Evolutionary conservation across 2,329 filamentous ascomycete genomes (phyloP).

Genomic region (Colletotrichum sp.): DNA sequence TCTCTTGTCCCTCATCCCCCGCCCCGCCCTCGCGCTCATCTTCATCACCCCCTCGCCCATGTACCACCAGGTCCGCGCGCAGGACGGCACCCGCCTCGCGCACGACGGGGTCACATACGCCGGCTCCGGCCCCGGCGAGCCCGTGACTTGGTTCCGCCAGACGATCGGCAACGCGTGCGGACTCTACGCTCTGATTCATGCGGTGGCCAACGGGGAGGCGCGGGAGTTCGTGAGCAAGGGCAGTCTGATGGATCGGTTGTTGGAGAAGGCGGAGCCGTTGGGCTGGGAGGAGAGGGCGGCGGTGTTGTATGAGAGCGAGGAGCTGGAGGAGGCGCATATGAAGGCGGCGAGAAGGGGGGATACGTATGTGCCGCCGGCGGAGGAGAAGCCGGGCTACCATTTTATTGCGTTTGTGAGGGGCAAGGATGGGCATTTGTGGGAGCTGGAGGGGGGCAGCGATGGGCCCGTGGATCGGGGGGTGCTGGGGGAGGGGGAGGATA

Average conservation of each 20-base stretch:
- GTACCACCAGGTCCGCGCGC: slow-evolving; percentile 50
- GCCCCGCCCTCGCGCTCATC: slow-evolving; percentile 77
- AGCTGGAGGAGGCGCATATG: slow-evolving; percentile 76
- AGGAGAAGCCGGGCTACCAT: slow-evolving; percentile 71
- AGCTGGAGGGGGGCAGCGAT: slow-evolving; percentile 77
- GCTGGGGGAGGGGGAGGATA: slow-evolving; percentile 61
- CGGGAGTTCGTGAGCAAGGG: slow-evolving; percentile 55
- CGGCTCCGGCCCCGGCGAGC: slow-evolving; percentile 50
- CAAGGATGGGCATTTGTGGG: slow-evolving; percentile 71
- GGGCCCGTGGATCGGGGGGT: slow-evolving; percentile 73
- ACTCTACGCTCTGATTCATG: slow-evolving; percentile 78
- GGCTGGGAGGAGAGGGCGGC: slow-evolving; percentile 66
- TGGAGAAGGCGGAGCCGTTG: slow-evolving; percentile 67
- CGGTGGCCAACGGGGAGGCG: slow-evolving; percentile 71
- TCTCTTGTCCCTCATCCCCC: slow-evolving; percentile 77
- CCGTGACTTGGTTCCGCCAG: slow-evolving; percentile 84
- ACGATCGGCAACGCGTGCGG: slow-evolving; percentile 86
- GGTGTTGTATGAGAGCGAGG: slow-evolving; percentile 72
- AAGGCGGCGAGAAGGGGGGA: slow-evolving; percentile 72
- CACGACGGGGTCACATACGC: slow-evolving; percentile 33
- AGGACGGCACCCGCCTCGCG: slow-evolving; percentile 12
- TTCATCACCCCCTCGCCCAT: slow-evolving; percentile 72
- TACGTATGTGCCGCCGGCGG: slow-evolving; percentile 65
- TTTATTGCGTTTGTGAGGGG: slow-evolving; percentile 82
- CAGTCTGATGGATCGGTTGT: slow-evolving; percentile 62